Evolutionary conservation across 768 basidiomycete genomes (phyloP), one percentile per base, ranked within the genome.

Genomic region (Leccinum arenicola): DNA sequence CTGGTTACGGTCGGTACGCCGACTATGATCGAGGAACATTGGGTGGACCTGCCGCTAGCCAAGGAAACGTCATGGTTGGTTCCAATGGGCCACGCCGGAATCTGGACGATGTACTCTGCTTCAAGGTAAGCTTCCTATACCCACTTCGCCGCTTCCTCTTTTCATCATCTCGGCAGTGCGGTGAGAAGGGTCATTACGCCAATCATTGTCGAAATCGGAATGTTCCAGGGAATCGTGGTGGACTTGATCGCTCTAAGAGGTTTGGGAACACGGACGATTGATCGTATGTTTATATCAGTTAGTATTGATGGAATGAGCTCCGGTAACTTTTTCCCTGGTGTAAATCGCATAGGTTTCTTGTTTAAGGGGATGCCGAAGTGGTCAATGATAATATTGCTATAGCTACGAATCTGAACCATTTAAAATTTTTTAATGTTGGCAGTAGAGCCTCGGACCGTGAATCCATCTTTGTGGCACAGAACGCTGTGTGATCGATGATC

Each of bases 141-240:
- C 52, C 6, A 7, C 48, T 55, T 54, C 6, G 9, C 50, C 56
- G 40, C 25, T 35, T 48, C 43, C n/a, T 19, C 43, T 64, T 27
- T 52, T 60, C 35, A 54, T 50, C 48, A 54, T 52, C 57, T 64
- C 57, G 55, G 8, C 61, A 93, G 88, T 97, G 95, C 68, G 92
- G 92, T 38, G 87, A 93, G 72, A 88, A 89, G 64, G 96, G 96
- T 1, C 96, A 98, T 70, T 96, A 96, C 69, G 95, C 95, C 19
- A 96, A 97, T 70, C 87, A 91, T 66, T 97, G 95, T 74, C 84
- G 88, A 45, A 95, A 95, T 72, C 78, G 90, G 57, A 95, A 94
- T 70, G 88, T 93, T 23, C 94, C 94, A 27, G 94, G 94, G 12
- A 93, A 92, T 70, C 82, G 94, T 52, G 94, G 94, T 57, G 94